Conservation (phyloP, 1,139 yeast species). For the Scheffersomyces parashehatae region DNA sequence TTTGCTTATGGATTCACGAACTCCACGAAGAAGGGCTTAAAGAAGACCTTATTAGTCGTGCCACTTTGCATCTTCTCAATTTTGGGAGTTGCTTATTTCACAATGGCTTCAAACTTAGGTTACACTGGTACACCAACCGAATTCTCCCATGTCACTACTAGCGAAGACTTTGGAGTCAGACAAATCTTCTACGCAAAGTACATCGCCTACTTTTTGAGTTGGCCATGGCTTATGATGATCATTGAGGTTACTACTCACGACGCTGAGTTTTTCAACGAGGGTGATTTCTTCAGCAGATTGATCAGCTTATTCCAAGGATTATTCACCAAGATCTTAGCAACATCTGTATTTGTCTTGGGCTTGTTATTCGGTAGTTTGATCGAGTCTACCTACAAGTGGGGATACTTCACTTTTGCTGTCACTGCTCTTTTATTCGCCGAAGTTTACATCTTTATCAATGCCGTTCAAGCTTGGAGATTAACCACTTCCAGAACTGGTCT, state of each 20-base stretch:
- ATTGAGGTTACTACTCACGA: constrained; percentile 49
- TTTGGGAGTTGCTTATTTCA: constrained; percentile 55
- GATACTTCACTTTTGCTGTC: constrained; percentile 50
- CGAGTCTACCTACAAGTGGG: constrained; percentile 65
- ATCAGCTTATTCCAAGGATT: constrained; percentile 24
- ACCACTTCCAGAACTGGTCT: constrained; percentile 11
- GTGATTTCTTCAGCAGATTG: constrained; percentile 23
- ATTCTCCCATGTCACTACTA: constrained; percentile 52
- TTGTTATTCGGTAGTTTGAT: constrained; percentile 57
- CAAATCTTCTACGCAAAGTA: constrained; percentile 67
- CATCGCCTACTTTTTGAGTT: constrained; percentile 68
- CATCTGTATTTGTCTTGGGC: constrained; percentile 53
- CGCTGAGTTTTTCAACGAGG: constrained; percentile 29
- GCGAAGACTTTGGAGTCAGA: constrained; percentile 43
- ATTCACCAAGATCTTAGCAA: constrained; percentile 38
- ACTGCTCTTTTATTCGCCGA: constrained; percentile 41
- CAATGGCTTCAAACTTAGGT: constrained; percentile 70
- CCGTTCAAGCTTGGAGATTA: constrained; percentile 12
- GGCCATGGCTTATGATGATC: constrained; percentile 53
- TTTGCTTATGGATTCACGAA: constrained; percentile 39
- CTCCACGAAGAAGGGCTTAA: constrained; percentile 30
- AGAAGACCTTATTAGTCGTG: constrained; percentile 44
- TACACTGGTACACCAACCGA: constrained; percentile 56
- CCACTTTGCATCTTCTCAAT: constrained; percentile 49
- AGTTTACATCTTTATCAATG: constrained; percentile 21